Evolutionary conservation across 2,329 filamentous ascomycete species (phyloP), one percentile per base, ranked within the genome.

Genomic region (Aspergillus brasiliensis): DNA sequence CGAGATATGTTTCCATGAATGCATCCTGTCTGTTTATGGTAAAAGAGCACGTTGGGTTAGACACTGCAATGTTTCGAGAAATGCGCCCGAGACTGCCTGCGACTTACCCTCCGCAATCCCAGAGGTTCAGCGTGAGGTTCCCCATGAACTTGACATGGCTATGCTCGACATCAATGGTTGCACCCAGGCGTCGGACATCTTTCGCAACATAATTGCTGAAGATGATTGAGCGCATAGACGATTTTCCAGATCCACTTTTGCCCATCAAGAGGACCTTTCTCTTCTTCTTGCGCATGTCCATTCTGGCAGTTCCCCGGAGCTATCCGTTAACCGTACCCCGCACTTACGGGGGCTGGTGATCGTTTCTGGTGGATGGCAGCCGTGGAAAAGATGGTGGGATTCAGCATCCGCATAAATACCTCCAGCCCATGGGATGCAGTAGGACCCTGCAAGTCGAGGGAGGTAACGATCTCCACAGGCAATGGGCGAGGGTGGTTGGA

Each of bases 121-220:
- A 99, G 17, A 99, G 86, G 78, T 99, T 98, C 69, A 99, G 85
- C 56, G 95, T 97, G 56, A 99, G 83, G 77, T 98, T 98, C 56
- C 95, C 95, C 80, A 99, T 91, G 80, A 99, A 99, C 77, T 97
- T 97, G 78, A 98, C 95, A 80, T 97, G 95, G 63, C 92, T 97
- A 71, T 98, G 91, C 78, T 99, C 95, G 62, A 99, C 95, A 75
- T 99, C 95, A 74, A 99, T 98, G 11, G 95, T 99, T 1, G 95
- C 95, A 67, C 95, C 95, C 58, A 99, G 82, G 60, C 95, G 84
- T 40, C 95, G 86, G 6, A 97, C 97, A 77, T 99, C 95, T 73
- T 96, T 92, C 58, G 95, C 95, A 66, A 98, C 93, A 76, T 97
- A 98, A 78, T 98, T 98, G 82, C 91, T 97, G 80, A 99, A 99